Conservation (phyloP, 345 rosid genomes). For the Populus deltoides region DNA sequence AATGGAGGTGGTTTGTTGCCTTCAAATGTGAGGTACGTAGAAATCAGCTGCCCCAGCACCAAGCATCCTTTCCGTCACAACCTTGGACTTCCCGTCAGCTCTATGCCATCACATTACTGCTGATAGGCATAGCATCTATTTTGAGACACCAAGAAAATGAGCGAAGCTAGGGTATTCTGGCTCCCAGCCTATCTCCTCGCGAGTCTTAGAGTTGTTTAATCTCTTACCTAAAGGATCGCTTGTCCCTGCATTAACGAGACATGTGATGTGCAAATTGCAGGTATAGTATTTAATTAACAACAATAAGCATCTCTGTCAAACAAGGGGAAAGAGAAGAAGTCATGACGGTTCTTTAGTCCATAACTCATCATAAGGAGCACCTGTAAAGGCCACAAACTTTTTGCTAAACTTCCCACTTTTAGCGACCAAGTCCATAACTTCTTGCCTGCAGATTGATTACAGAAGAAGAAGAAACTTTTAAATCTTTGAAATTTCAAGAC, state of each 20-base stretch:
- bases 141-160: conserved; percentile 55
- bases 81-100: background rate
- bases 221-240: conserved; percentile 80
- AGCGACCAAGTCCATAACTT: conserved; percentile 77
- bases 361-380: conserved; percentile 26
- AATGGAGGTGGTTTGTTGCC: too few species aligned
- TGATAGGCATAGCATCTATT: background rate
- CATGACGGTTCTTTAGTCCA: background rate
- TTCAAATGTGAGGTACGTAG: background rate
- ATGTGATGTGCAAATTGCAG: background rate
- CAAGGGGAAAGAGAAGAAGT: background rate
- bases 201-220: conserved; percentile 73
- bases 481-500: background rate
- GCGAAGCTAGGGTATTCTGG: conserved; percentile 84
- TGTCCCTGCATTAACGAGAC: conserved; percentile 55
- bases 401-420: conserved; percentile 72
- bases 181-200: conserved; percentile 79
- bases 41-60: too few species aligned
- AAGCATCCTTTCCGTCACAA: background rate
- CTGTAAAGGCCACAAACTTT: conserved; percentile 70
- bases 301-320: background rate
- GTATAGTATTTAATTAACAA: background rate
- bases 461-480: background rate
- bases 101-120: background rate
- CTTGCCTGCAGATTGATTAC: conserved; percentile 55